These are phyloP conservation scores for Toxoplasma gondii DNA, from an alignment of 169 alveolate genomes.

Conservation along the genomic window DNA sequence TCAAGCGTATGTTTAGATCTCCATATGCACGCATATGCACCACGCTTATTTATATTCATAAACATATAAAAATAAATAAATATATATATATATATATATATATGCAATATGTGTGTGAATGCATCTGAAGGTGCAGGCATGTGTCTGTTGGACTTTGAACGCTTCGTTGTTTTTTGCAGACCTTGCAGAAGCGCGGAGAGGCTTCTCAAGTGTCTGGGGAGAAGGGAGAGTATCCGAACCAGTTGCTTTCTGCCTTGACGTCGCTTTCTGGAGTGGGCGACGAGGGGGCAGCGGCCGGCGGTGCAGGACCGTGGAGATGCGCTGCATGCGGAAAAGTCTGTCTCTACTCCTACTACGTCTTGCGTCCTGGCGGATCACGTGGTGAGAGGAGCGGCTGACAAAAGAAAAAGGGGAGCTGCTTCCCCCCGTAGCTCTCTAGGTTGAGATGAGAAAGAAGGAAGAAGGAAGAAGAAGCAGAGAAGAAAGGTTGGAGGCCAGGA, in stretches of 20 bases:
- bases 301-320: constrained; percentile 69
- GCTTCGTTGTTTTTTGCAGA: background rate
- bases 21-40: too few relatives aligned
- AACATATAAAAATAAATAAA: too few relatives aligned
- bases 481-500: too few relatives aligned
- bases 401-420: too few relatives aligned
- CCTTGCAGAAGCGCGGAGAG: background rate
- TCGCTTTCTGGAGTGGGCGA: background rate
- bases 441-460: background rate
- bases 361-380: constrained; percentile 68
- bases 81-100: too few relatives aligned
- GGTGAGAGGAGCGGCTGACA: constrained; percentile 26
- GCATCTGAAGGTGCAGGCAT: too few relatives aligned
- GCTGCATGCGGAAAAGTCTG: constrained; percentile 75
- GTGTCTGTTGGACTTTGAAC: too few relatives aligned
- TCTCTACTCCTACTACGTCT: constrained; percentile 73
- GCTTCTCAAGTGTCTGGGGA: background rate
- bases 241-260: too few relatives aligned
- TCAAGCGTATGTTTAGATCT: too few relatives aligned
- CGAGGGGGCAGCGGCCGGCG: constrained; percentile 16
- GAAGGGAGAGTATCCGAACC: background rate
- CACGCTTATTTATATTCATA: too few relatives aligned
- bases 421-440: too few relatives aligned
- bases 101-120: too few relatives aligned
- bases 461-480: background rate